These are phyloP conservation scores for Trametes versicolor DNA, from an alignment of 1,284 basidiomycete genomes.

Conservation along the genomic window DNA sequence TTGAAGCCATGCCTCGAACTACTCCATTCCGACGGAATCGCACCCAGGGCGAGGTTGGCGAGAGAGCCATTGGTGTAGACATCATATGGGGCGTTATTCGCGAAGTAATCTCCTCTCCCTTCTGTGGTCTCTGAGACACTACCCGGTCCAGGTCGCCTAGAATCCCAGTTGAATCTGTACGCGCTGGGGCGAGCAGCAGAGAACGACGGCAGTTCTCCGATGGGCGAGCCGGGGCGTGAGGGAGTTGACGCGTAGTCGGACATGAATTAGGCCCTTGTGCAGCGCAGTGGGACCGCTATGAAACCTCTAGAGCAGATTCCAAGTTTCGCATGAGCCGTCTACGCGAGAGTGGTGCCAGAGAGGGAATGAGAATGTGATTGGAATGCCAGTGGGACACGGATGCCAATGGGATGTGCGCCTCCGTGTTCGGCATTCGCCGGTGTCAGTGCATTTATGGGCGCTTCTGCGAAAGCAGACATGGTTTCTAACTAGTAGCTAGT, in stretches of 20 bases:
- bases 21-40: constrained; percentile 75
- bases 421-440: constrained; percentile 2
- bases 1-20: constrained; percentile 83
- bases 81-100: constrained; percentile 37
- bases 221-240: constrained; percentile 60
- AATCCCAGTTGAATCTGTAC: constrained; percentile 77
- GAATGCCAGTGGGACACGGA: too few relatives aligned
- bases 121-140: constrained; percentile 76
- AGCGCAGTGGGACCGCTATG: neutral
- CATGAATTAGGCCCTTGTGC: constrained; percentile 37
- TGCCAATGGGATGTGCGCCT: too few relatives aligned
- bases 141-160: constrained; percentile 63
- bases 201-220: constrained; percentile 53
- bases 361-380: constrained; percentile 1
- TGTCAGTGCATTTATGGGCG: constrained; percentile 31
- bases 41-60: constrained; percentile 39
- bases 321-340: constrained; percentile 16
- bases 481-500: too few relatives aligned
- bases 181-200: constrained; percentile 54
- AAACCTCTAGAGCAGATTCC: neutral
- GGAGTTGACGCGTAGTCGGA: constrained; percentile 52
- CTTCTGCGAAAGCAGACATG: neutral
- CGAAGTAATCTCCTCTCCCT: constrained; percentile 54
- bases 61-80: constrained; percentile 35
- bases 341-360: neutral